Evolutionary conservation across 1,284 basidiomycete genomes (phyloP).

Genomic region (Apiotrichum gamsii): DNA sequence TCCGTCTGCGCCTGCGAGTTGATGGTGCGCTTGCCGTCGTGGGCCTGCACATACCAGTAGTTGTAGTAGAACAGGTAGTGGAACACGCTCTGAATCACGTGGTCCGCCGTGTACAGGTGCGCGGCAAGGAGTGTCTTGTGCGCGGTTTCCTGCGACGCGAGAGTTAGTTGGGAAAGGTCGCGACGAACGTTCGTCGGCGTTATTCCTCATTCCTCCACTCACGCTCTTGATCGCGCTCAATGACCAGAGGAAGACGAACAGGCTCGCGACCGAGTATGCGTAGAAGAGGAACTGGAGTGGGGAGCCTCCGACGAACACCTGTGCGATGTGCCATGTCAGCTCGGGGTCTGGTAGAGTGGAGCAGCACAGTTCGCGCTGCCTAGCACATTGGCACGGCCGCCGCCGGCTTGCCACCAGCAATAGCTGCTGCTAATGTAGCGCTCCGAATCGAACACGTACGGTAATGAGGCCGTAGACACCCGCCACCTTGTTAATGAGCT

Average conservation of each 20-base stretch:
- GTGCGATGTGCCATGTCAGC: too few species aligned
- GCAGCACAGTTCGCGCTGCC: too few species aligned
- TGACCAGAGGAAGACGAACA: constrained; percentile 81
- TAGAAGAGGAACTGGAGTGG: constrained; percentile 87
- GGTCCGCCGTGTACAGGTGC: constrained; percentile 86
- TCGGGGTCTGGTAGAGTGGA: too few species aligned
- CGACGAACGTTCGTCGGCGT: neutral
- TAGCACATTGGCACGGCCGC: too few species aligned
- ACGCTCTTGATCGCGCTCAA: constrained; percentile 77
- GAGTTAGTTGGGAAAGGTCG: constrained; percentile 1
- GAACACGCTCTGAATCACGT: constrained; percentile 86
- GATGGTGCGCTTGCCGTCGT: constrained; percentile 72
- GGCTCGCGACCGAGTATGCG: constrained; percentile 79
- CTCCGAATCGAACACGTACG: too few species aligned
- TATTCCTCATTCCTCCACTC: constrained; percentile 27
- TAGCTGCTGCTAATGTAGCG: too few species aligned
- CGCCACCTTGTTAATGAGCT: constrained; percentile 96
- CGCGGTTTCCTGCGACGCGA: constrained; percentile 65
- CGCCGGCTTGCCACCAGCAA: too few species aligned
- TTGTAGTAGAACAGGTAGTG: constrained; percentile 79
- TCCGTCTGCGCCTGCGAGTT: constrained; percentile 82
- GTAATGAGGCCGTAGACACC: constrained; percentile 94
- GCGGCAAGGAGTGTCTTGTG: constrained; percentile 80
- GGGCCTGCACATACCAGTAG: constrained; percentile 86
- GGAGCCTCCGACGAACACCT: constrained; percentile 79